A percentile compares a stretch with the other conserved stretches of the same genome.
phyloP scores from a whole-genome alignment of 306 rosid genomes.

The Hylodesmum podocarpum region DNA sequence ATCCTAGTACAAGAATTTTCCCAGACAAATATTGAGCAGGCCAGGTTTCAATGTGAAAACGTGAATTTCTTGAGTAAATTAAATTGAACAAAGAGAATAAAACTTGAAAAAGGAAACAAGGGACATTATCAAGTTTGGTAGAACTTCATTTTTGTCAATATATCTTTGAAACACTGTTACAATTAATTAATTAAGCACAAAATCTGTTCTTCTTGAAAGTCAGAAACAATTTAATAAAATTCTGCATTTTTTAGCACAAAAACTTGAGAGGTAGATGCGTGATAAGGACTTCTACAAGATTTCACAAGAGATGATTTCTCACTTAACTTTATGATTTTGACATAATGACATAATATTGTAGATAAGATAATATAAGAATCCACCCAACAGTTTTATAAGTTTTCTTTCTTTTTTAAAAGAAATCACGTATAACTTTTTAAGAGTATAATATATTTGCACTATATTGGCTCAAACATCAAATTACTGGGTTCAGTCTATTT shows the following conservation, averaged over 20 bases:
- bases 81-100: not conserved
- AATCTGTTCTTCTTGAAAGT: not conserved
- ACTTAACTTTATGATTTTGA: not conserved
- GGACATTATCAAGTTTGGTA: not conserved
- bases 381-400: not conserved
- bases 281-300: not conserved
- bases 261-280: not conserved
- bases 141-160: not conserved
- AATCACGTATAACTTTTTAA: too few relatives aligned
- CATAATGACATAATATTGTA: not conserved
- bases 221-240: not conserved
- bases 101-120: not conserved
- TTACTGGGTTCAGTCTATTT: not conserved
- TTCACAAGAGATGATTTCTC: not conserved
- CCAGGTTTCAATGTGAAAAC: not conserved
- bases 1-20: not conserved
- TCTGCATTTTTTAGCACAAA: not conserved
- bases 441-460: too few relatives aligned
- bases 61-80: not conserved
- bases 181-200: not conserved
- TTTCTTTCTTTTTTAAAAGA: not conserved
- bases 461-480: not conserved
- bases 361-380: not conserved
- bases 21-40: not conserved
- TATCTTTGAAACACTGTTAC: not conserved